A percentile compares a stretch with the other conserved stretches of the same genome.
Evolutionary conservation across 768 basidiomycete genomes (phyloP).

Genomic region (Lentinula guzmanii): DNA sequence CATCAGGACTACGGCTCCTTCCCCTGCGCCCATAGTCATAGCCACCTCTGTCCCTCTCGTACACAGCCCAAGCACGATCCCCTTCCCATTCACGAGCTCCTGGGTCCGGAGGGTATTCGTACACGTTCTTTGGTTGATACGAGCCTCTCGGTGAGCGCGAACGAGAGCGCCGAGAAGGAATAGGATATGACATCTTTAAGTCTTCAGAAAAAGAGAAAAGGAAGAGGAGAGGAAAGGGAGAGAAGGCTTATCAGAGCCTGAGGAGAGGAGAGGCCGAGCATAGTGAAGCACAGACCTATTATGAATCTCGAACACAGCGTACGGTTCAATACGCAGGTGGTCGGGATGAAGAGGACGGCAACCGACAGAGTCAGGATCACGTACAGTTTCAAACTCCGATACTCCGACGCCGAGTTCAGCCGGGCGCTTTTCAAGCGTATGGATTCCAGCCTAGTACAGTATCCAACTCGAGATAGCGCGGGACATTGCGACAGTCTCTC

Average conservation of each 20-base stretch:
- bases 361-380: background rate
- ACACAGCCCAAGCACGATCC: slow-evolving; percentile 57
- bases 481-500: no score
- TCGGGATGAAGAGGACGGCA: slow-evolving; percentile 1
- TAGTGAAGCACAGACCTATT: slow-evolving; percentile 93
- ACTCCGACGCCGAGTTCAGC: background rate
- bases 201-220: slow-evolving; percentile 25
- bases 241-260: slow-evolving; percentile 65
- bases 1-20: slow-evolving; percentile 80
- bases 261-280: slow-evolving; percentile 74
- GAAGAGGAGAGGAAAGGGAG: slow-evolving; percentile 50
- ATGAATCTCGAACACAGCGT: slow-evolving; percentile 48
- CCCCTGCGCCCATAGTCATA: slow-evolving; percentile 69
- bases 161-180: slow-evolving; percentile 71
- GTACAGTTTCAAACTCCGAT: background rate
- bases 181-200: slow-evolving; percentile 77
- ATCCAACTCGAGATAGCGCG: no score
- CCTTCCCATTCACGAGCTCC: slow-evolving; percentile 63
- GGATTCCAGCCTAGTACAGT: no score
- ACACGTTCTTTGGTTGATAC: slow-evolving; percentile 53
- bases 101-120: slow-evolving; percentile 48
- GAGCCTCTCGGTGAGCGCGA: slow-evolving; percentile 72
- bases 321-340: slow-evolving; percentile 48
- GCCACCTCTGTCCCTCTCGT: slow-evolving; percentile 63
- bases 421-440: background rate